Evolutionary conservation across 306 rosid genomes (phyloP).

Genomic region (Prunus mira): DNA sequence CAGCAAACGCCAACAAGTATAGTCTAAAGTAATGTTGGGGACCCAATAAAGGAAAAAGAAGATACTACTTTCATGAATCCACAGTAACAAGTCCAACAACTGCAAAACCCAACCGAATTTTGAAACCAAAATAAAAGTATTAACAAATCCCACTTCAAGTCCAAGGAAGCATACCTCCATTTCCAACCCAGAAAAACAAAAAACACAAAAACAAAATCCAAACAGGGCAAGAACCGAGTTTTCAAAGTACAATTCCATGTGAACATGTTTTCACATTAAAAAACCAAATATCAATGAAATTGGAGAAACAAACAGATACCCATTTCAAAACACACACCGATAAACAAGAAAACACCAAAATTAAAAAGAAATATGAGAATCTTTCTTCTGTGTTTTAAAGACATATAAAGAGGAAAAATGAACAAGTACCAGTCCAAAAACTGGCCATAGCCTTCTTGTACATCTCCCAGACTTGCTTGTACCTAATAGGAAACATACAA

Average conservation of each 20-base stretch:
- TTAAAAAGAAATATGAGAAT: not conserved
- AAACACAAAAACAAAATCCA: not conserved
- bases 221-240: not conserved
- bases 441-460: constrained; percentile 93
- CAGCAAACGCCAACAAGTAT: not conserved
- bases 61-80: not conserved
- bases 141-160: not conserved
- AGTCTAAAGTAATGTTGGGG: constrained; percentile 1
- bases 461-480: constrained; percentile 87
- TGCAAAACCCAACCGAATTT: constrained; percentile 10
- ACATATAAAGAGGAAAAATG: not conserved
- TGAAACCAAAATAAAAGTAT: not conserved
- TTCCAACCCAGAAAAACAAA: not conserved
- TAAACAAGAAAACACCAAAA: constrained; percentile 1
- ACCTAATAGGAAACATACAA: constrained; percentile 79
- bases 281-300: not conserved
- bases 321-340: not conserved
- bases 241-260: not conserved
- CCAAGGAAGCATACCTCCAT: no score
- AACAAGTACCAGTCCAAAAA: constrained; percentile 83
- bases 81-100: not conserved
- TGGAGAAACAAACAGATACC: not conserved
- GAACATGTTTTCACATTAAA: not conserved
- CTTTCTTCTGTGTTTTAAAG: not conserved
- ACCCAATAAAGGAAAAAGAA: not conserved